phyloP scores from a whole-genome alignment of 2,329 filamentous ascomycete species.

The Rachicladosporium sp. region DNA sequence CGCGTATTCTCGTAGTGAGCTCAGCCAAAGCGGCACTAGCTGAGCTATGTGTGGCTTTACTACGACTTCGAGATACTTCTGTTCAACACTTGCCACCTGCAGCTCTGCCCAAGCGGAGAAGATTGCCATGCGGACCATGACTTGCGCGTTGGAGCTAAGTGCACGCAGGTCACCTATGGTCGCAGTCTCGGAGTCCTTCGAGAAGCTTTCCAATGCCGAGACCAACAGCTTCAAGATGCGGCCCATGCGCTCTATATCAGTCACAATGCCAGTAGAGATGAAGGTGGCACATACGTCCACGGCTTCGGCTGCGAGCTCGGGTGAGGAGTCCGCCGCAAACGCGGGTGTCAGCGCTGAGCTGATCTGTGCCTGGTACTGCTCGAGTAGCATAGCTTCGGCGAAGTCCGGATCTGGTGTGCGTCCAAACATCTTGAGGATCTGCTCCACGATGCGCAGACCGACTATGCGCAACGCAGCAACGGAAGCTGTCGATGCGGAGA shows the following conservation, averaged over 20 bases:
- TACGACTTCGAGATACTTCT: slow-evolving; percentile 77
- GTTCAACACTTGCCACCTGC: slow-evolving; percentile 87
- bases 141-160: slow-evolving; percentile 86
- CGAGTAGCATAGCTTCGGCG: slow-evolving; percentile 86
- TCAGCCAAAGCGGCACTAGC: slow-evolving; percentile 85
- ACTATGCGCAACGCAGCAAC: slow-evolving; percentile 82
- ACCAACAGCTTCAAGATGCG: slow-evolving; percentile 90
- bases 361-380: slow-evolving; percentile 98
- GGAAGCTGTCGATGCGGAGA: slow-evolving; percentile 89
- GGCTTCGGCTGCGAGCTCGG: slow-evolving; percentile 87
- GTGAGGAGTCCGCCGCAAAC: slow-evolving; percentile 89
- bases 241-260: slow-evolving; percentile 96
- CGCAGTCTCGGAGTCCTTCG: slow-evolving; percentile 62
- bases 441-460: slow-evolving; percentile 86
- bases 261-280: slow-evolving; percentile 93
- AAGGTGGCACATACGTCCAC: slow-evolving; percentile 98
- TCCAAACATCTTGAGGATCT: slow-evolving; percentile 89
- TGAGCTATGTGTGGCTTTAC: slow-evolving; percentile 81
- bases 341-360: slow-evolving; percentile 91
- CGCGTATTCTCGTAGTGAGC: slow-evolving; percentile 86
- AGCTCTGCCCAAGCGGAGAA: slow-evolving; percentile 96
- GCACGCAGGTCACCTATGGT: slow-evolving; percentile 88
- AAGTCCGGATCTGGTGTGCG: slow-evolving; percentile 94
- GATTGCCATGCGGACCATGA: slow-evolving; percentile 97
- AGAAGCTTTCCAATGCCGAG: slow-evolving; percentile 83